Conservation (phyloP, 352 stramenopile species). For the Halophytophthora batemanensis region DNA sequence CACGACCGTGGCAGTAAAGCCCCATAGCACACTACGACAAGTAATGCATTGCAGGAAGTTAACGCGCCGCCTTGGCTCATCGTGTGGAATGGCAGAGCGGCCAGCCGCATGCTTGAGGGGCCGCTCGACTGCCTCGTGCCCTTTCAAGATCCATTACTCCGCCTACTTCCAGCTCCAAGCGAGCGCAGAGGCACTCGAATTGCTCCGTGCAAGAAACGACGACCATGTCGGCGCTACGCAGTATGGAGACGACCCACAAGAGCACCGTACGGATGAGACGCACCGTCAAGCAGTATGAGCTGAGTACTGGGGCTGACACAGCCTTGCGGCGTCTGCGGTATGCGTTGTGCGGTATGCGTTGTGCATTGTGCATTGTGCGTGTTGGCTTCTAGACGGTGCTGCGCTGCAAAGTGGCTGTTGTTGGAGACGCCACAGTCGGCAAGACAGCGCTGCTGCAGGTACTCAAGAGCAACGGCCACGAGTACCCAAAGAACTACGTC, state of each 20-base stretch:
- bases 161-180: too few species aligned
- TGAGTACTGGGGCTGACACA: not conserved
- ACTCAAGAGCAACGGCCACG: constrained; percentile 88
- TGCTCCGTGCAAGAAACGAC: not conserved
- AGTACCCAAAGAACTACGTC: constrained; percentile 95
- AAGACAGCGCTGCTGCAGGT: constrained; percentile 91
- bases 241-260: constrained; percentile 91
- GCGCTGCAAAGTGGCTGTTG: constrained; percentile 88
- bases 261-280: constrained; percentile 46
- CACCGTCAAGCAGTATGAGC: not conserved
- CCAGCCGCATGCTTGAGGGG: not conserved
- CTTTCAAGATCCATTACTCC: constrained; percentile 13
- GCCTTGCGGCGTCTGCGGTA: not conserved
- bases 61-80: too few species aligned
- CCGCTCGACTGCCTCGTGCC: constrained; percentile 13
- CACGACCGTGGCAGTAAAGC: constrained; percentile 16
- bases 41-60: too few species aligned
- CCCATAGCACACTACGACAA: too few species aligned
- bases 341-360: not conserved
- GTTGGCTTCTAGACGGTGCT: constrained; percentile 66
- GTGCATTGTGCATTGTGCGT: not conserved
- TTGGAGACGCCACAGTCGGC: constrained; percentile 88
- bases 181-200: too few species aligned
- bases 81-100: not conserved
- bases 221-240: constrained; percentile 77